Conservation (phyloP, 106 monocot species). For the Apostasia ramifera region DNA sequence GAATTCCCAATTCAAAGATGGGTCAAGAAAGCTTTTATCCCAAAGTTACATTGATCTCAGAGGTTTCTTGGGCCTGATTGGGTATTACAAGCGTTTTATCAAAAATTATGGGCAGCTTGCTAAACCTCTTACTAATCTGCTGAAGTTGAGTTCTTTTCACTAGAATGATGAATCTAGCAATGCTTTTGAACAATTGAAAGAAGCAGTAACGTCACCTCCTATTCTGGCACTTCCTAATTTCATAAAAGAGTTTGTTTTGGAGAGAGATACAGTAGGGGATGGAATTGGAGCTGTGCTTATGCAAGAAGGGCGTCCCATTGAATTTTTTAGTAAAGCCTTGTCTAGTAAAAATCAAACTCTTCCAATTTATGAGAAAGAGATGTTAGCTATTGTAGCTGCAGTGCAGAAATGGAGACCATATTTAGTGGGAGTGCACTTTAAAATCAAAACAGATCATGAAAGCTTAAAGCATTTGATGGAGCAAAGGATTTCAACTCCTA, state of each 20-base stretch:
- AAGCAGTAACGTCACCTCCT: background rate
- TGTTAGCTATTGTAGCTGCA: no score
- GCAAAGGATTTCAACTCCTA: no score
- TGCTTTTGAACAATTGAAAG: background rate
- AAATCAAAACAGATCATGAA: no score
- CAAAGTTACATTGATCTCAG: no score
- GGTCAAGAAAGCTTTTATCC: no score
- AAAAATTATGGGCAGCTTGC: background rate
- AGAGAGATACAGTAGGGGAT: background rate
- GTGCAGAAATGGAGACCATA: no score
- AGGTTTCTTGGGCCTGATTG: no score
- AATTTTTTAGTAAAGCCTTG: background rate
- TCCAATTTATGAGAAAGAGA: no score
- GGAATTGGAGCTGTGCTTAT: constrained; percentile 6
- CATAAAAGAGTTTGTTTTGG: background rate
- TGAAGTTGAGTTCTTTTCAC: background rate
- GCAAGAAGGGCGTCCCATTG: background rate
- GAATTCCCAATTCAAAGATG: no score
- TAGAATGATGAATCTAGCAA: background rate
- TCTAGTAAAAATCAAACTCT: background rate
- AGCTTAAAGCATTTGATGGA: no score
- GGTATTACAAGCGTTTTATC: background rate
- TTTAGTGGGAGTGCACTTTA: no score
- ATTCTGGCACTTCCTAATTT: background rate
- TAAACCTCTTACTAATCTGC: background rate